These are phyloP conservation scores for Blastosporella zonata DNA, from an alignment of 1,284 basidiomycete species.

Conservation along the genomic window DNA sequence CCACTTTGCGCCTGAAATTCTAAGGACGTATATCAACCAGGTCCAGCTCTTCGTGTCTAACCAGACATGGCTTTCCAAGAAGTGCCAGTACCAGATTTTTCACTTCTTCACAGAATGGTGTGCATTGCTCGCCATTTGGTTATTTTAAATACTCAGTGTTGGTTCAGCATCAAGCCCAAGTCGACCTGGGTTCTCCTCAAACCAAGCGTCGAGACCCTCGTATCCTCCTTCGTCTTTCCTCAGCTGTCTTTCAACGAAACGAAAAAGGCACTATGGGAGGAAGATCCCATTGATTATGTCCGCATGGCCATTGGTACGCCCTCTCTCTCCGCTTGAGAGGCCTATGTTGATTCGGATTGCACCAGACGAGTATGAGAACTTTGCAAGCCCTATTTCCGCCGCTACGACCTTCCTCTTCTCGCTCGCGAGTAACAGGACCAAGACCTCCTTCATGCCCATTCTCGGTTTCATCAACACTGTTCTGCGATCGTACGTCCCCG, in stretches of 20 bases:
- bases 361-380: conserved; percentile 77
- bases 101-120: conserved; percentile 85
- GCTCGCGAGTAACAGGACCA: conserved; percentile 74
- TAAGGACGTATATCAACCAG: conserved; percentile 75
- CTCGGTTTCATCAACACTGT: conserved; percentile 74
- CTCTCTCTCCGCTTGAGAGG: neutral
- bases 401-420: conserved; percentile 78
- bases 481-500: conserved; percentile 54
- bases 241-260: conserved; percentile 73
- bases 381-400: conserved; percentile 70
- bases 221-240: conserved; percentile 81
- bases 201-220: conserved; percentile 73
- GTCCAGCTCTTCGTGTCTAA: conserved; percentile 70
- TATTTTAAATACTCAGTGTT: neutral
- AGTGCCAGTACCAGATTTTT: conserved; percentile 79
- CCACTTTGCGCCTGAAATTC: conserved; percentile 80
- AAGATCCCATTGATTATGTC: conserved; percentile 79
- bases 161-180: conserved; percentile 78
- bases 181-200: conserved; percentile 83
- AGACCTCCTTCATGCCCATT: conserved; percentile 74
- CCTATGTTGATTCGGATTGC: neutral
- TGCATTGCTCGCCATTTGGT: conserved; percentile 22
- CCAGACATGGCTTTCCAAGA: conserved; percentile 76
- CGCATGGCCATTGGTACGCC: conserved; percentile 65
- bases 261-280: conserved; percentile 69